phyloP scores from a whole-genome alignment of 192 early-diverging fungal genomes.

The Mortierella antarctica region DNA sequence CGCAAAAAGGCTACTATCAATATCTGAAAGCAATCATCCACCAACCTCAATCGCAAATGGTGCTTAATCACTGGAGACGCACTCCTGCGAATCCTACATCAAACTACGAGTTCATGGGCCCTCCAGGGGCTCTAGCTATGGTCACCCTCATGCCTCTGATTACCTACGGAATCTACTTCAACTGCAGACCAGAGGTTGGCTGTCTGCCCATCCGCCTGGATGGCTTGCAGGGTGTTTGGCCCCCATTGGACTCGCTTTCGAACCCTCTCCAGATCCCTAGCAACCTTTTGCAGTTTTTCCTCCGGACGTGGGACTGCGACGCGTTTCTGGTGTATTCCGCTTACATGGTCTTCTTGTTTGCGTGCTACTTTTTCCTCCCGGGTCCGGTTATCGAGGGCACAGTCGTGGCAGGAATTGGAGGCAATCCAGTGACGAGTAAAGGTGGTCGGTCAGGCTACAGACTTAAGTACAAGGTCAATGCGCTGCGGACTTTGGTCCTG shows the following conservation, averaged over 20 bases:
- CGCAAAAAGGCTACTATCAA: too few relatives aligned
- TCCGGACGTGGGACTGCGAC: constrained; percentile 55
- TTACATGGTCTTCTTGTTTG: constrained; percentile 81
- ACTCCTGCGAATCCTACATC: constrained; percentile 72
- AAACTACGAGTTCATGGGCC: constrained; percentile 86
- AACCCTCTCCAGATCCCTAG: constrained; percentile 6
- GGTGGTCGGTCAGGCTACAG: constrained; percentile 68
- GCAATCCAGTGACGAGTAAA: constrained; percentile 57
- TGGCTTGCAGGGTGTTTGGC: constrained; percentile 64
- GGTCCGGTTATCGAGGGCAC: constrained; percentile 70
- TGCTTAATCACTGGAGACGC: neutral
- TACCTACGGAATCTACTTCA: constrained; percentile 57
- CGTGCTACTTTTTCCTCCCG: constrained; percentile 76
- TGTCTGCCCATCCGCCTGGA: constrained; percentile 40
- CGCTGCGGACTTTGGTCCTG: constrained; percentile 69
- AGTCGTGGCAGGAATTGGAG: constrained; percentile 39
- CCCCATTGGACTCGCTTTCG: constrained; percentile 39
- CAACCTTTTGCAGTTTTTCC: constrained; percentile 37
- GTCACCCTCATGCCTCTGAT: constrained; percentile 58
- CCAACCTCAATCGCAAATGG: neutral
- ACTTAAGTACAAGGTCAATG: constrained; percentile 89
- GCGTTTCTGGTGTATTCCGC: constrained; percentile 67
- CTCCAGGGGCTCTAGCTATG: constrained; percentile 68
- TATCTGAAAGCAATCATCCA: too few relatives aligned
- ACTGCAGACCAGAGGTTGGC: constrained; percentile 44